phyloP scores from a whole-genome alignment of 345 rosid genomes.

The Turritis glabra region DNA sequence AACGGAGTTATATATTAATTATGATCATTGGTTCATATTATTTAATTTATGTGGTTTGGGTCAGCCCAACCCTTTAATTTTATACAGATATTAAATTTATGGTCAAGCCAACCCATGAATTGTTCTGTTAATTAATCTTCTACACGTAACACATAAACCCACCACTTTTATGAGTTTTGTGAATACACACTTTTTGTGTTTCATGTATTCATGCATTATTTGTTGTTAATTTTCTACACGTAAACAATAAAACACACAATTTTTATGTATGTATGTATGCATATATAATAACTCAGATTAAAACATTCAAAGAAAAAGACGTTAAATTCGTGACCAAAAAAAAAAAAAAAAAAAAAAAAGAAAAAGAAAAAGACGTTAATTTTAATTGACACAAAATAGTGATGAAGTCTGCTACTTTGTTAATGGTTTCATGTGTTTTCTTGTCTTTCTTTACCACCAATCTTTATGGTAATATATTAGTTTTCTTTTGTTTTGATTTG shows the following conservation, averaged over 20 bases:
- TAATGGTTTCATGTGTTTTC: no score
- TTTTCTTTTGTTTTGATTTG: no score
- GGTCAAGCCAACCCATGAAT: background rate
- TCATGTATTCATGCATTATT: background rate
- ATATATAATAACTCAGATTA: no score
- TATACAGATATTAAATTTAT: background rate
- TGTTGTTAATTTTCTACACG: background rate
- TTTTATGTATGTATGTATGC: background rate
- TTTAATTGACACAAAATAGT: no score
- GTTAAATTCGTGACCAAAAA: no score
- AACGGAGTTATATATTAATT: background rate
- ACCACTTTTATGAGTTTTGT: background rate
- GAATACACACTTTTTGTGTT: slow-evolving; percentile 11
- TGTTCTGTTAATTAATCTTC: background rate
- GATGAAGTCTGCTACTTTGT: no score
- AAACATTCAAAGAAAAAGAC: no score
- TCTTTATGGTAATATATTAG: no score
- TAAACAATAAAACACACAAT: background rate
- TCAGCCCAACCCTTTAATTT: background rate
- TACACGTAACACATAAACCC: background rate
- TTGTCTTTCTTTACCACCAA: no score
- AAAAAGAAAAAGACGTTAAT: no score
- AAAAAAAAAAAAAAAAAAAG: no score
- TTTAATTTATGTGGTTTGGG: background rate
- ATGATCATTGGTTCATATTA: background rate